These are phyloP conservation scores for Fistulifera pelliculosa DNA, from an alignment of 108 stramenopile genomes.

Conservation along the genomic window DNA sequence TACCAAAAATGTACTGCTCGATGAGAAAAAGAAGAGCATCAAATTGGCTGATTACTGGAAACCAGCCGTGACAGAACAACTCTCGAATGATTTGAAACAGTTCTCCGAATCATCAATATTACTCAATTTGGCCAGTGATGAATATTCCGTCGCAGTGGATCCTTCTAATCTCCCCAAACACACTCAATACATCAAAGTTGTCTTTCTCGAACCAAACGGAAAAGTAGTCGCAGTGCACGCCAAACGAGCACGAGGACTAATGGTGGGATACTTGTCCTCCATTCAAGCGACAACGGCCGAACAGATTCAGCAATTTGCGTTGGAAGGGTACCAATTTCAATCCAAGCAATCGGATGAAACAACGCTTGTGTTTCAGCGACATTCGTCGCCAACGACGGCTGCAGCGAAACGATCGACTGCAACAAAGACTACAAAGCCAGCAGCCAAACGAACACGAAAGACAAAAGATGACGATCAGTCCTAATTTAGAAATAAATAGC, in stretches of 20 bases:
- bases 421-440: not conserved
- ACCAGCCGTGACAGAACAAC: conserved; percentile 24
- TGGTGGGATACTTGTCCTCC: conserved; percentile 59
- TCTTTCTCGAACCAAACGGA: conserved; percentile 63
- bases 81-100: conserved; percentile 15
- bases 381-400: not conserved
- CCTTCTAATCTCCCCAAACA: not conserved
- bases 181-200: conserved; percentile 33
- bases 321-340: conserved; percentile 46
- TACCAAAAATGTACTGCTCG: conserved; percentile 21
- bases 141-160: conserved; percentile 70
- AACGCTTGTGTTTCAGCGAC: conserved; percentile 43
- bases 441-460: not conserved
- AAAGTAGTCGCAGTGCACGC: conserved; percentile 69
- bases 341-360: conserved; percentile 10
- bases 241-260: conserved; percentile 76
- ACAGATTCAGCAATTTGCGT: conserved; percentile 47
- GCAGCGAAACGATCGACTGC: not conserved
- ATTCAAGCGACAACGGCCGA: conserved; percentile 28
- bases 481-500: too few species aligned
- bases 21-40: conserved; percentile 2
- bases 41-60: conserved; percentile 52
- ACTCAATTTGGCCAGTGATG: conserved; percentile 58
- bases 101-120: conserved; percentile 2
- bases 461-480: not conserved